Conservation (phyloP, 2,329 filamentous ascomycete genomes). For the Ophiostoma sp. region DNA sequence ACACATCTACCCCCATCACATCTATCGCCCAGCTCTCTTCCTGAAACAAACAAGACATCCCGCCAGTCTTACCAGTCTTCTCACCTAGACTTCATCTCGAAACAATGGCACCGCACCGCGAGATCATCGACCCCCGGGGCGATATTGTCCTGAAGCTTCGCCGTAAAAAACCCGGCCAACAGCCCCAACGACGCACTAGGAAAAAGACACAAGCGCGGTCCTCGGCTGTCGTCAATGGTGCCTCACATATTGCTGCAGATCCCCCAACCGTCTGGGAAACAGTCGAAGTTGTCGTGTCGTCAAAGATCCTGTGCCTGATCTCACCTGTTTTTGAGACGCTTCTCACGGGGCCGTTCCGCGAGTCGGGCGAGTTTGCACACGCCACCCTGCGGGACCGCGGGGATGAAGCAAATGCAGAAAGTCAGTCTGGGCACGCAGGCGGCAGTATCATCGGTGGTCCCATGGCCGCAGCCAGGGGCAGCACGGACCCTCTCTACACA, state of each 20-base stretch:
- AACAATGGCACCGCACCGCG: neutral
- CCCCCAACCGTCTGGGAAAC: neutral
- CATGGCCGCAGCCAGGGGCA: neutral
- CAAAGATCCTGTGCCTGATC: neutral
- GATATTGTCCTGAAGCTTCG: neutral
- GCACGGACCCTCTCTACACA: neutral
- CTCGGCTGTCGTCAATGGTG: neutral
- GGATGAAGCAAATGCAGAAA: neutral
- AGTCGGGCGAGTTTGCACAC: neutral
- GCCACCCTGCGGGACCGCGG: neutral
- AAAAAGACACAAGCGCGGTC: neutral
- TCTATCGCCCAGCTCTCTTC: neutral
- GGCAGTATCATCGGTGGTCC: neutral
- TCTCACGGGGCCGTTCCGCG: neutral
- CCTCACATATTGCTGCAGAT: neutral
- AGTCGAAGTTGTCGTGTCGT: neutral
- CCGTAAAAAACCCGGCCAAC: neutral
- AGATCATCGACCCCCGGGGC: neutral
- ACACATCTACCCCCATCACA: too few relatives aligned
- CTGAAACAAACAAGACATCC: neutral
- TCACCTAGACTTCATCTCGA: neutral
- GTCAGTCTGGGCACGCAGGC: neutral
- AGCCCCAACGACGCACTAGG: neutral
- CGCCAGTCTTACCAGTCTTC: neutral
- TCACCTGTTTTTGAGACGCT: neutral